Conservation (phyloP, 495 filamentous ascomycete genomes). For the Talaromyces proteolyticus region DNA sequence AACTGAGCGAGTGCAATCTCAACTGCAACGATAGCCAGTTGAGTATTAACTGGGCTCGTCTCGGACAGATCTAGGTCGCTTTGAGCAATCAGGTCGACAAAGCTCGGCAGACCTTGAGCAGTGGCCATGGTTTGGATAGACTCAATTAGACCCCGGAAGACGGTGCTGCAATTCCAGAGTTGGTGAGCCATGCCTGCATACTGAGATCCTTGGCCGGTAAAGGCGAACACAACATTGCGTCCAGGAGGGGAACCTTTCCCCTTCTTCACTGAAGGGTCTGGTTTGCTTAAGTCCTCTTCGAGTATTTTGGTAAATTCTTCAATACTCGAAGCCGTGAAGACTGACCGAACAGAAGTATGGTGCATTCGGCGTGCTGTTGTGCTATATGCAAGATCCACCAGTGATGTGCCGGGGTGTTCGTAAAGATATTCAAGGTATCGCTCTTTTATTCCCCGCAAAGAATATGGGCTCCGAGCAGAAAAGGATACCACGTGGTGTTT, state of each 20-base stretch:
- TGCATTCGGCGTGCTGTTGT: conserved; percentile 79
- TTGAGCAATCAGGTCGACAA: conserved; percentile 17
- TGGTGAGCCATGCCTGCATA: conserved; percentile 55
- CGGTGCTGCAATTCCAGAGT: conserved; percentile 27
- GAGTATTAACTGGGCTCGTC: conserved; percentile 12
- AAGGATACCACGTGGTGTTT: conserved; percentile 18
- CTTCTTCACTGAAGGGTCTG: background rate
- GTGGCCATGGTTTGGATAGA: conserved; percentile 16
- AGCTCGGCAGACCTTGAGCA: conserved; percentile 17
- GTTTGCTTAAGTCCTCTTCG: conserved; percentile 18
- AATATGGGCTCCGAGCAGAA: conserved; percentile 21
- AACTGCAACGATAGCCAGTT: conserved; percentile 24
- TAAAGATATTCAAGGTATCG: conserved; percentile 19
- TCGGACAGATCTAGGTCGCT: conserved; percentile 5
- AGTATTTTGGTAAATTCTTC: conserved; percentile 18
- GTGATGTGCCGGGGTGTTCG: conserved; percentile 5
- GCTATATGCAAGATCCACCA: conserved; percentile 61
- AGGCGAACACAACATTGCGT: conserved; percentile 29
- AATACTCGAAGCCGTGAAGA: conserved; percentile 41
- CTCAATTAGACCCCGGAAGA: conserved; percentile 21
- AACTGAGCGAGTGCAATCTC: conserved; percentile 27
- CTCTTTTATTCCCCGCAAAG: conserved; percentile 23
- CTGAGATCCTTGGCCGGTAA: conserved; percentile 47
- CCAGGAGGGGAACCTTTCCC: background rate
- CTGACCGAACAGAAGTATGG: conserved; percentile 62